phyloP scores from a whole-genome alignment of 2,329 filamentous ascomycete species.

The Ilyonectria robusta region DNA sequence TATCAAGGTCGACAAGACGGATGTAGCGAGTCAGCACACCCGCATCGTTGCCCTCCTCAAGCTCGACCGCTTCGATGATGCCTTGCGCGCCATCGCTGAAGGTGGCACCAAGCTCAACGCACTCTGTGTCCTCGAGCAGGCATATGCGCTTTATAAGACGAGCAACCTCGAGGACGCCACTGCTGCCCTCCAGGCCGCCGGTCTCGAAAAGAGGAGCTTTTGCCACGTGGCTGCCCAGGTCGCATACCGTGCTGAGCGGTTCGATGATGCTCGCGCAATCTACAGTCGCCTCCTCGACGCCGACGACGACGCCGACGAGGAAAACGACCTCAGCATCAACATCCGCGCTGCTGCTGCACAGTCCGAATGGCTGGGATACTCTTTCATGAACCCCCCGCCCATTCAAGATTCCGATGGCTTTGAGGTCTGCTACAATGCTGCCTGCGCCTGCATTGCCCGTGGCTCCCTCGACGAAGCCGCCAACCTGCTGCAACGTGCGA shows the following conservation, averaged over 20 bases:
- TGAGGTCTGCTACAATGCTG: conserved; percentile 86
- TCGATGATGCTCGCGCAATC: conserved; percentile 74
- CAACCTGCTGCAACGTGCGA: conserved; percentile 78
- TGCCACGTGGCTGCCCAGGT: conserved; percentile 74
- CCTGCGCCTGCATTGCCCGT: conserved; percentile 79
- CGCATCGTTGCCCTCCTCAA: conserved; percentile 83
- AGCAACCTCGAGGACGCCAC: conserved; percentile 78
- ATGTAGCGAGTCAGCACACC: conserved; percentile 75
- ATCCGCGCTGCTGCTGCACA: conserved; percentile 80
- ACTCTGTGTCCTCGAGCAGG: conserved; percentile 76
- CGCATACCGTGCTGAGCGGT: conserved; percentile 82
- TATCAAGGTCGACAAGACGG: conserved; percentile 72
- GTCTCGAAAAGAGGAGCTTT: conserved; percentile 53
- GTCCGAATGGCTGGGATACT: conserved; percentile 75
- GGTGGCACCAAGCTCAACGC: conserved; percentile 73
- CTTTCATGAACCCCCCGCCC: conserved; percentile 60
- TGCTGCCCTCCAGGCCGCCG: conserved; percentile 54
- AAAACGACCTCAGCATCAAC: conserved; percentile 84
- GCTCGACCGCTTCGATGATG: conserved; percentile 86
- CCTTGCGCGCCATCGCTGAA: conserved; percentile 76
- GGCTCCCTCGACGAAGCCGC: conserved; percentile 76
- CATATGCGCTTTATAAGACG: conserved; percentile 88
- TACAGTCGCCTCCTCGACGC: conserved; percentile 72
- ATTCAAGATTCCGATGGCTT: conserved; percentile 79
- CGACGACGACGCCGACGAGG: conserved; percentile 68